Conservation (phyloP, 1,284 basidiomycete genomes). For the Mrakiaceae sp. region DNA sequence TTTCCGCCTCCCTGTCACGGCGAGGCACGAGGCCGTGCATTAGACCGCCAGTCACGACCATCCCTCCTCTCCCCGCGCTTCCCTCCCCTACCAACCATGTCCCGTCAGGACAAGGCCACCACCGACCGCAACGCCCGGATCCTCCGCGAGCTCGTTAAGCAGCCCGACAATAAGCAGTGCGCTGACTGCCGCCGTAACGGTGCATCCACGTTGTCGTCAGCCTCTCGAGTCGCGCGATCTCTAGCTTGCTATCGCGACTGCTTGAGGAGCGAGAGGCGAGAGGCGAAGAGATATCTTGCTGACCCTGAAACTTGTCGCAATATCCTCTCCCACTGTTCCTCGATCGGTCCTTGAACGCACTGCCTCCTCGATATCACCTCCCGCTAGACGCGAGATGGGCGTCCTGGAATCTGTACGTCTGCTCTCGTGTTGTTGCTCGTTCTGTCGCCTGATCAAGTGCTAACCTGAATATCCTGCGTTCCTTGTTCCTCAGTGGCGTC, state of each 20-base stretch:
- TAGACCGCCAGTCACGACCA: neutral
- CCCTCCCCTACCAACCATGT: slow-evolving; percentile 11
- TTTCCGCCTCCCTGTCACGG: too few relatives aligned
- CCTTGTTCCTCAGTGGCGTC: slow-evolving; percentile 50
- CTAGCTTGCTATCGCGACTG: too few relatives aligned
- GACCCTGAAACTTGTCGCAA: too few relatives aligned
- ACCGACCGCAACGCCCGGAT: slow-evolving; percentile 64
- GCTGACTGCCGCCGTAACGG: slow-evolving; percentile 90
- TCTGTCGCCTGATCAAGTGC: too few relatives aligned
- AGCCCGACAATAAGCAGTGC: slow-evolving; percentile 85
- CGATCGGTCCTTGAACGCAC: too few relatives aligned
- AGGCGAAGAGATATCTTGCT: too few relatives aligned
- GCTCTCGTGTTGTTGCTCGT: slow-evolving; percentile 12
- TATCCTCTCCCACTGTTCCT: too few relatives aligned
- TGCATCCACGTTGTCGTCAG: slow-evolving; percentile 30
- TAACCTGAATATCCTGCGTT: too few relatives aligned
- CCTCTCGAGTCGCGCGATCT: neutral
- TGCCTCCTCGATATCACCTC: neutral
- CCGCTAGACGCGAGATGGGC: slow-evolving; percentile 87
- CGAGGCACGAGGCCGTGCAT: too few relatives aligned
- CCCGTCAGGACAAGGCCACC: slow-evolving; percentile 62
- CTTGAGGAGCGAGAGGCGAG: too few relatives aligned
- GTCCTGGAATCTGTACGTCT: slow-evolving; percentile 80
- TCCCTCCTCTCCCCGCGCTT: neutral
- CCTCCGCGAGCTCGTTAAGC: slow-evolving; percentile 72